Conservation (phyloP, 306 rosid genomes). For the Coriaria nepalensis region DNA sequence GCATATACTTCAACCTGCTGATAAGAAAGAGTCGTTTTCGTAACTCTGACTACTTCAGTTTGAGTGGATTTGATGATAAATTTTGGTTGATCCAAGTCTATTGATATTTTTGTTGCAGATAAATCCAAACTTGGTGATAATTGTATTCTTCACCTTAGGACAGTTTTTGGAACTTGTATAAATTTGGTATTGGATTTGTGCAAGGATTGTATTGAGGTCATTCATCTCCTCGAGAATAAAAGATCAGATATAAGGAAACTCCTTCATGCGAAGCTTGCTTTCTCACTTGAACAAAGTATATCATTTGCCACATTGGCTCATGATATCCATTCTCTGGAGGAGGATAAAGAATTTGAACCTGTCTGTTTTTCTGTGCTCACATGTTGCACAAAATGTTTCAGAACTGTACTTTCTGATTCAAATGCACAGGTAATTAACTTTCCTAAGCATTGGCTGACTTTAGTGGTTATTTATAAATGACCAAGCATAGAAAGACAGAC, state of each 20-base stretch:
- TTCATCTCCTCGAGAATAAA: slow-evolving; percentile 45
- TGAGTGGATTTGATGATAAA: neutral
- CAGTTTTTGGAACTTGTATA: slow-evolving; percentile 54
- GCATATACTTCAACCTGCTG: neutral
- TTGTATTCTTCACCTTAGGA: slow-evolving; percentile 23
- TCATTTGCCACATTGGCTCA: slow-evolving; percentile 48
- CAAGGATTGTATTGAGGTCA: slow-evolving; percentile 53
- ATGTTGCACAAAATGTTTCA: slow-evolving; percentile 48
- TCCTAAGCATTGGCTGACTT: slow-evolving; percentile 1
- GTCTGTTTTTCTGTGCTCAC: slow-evolving; percentile 26
- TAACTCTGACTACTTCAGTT: neutral
- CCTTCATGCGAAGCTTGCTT: slow-evolving; percentile 63
- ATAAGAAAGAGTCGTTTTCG: neutral
- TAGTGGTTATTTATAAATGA: neutral
- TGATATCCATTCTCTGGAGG: slow-evolving; percentile 30
- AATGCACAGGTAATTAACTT: slow-evolving; percentile 48
- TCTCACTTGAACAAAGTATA: slow-evolving; percentile 65
- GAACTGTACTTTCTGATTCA: slow-evolving; percentile 47
- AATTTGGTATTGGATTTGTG: slow-evolving; percentile 40
- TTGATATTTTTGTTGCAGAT: slow-evolving; percentile 36
- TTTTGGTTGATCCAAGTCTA: slow-evolving; percentile 9
- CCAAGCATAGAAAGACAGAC: slow-evolving; percentile 15
- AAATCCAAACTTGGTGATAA: slow-evolving; percentile 36
- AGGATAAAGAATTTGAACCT: slow-evolving; percentile 24
- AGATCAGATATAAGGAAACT: slow-evolving; percentile 28